Conservation (phyloP, 371 early-diverging fungal genomes). For the Lichtheimia corymbifera region DNA sequence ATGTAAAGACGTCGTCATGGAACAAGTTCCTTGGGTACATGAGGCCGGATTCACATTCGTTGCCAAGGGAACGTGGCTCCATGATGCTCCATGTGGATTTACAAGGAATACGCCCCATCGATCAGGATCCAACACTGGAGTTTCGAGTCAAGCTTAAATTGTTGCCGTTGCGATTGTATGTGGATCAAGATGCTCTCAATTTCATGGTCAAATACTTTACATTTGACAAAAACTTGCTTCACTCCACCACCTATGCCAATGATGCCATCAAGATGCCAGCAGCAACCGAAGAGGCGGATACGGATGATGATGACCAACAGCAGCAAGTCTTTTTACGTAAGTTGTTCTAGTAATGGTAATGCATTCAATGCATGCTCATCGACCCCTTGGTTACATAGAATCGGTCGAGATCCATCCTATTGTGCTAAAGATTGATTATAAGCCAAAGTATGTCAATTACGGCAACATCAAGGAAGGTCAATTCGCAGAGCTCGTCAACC, state of each 20-base stretch:
- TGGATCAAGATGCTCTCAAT: conserved; percentile 93
- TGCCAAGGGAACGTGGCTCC: conserved; percentile 63
- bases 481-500: conserved; percentile 87
- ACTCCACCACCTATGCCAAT: conserved; percentile 32
- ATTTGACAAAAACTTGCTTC: conserved; percentile 39
- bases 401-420: conserved; percentile 75
- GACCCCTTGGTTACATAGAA: conserved; percentile 34
- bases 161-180: conserved; percentile 82
- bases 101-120: conserved; percentile 62
- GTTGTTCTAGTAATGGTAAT: conserved; percentile 11
- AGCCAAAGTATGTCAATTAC: conserved; percentile 89
- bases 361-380: background rate
- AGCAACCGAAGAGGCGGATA: background rate
- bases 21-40: conserved; percentile 73
- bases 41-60: conserved; percentile 52
- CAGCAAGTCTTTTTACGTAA: conserved; percentile 65
- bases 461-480: conserved; percentile 73
- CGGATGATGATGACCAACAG: background rate
- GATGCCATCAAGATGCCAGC: conserved; percentile 12
- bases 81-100: conserved; percentile 71
- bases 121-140: conserved; percentile 57
- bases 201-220: conserved; percentile 84
- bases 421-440: conserved; percentile 91
- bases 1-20: conserved; percentile 76
- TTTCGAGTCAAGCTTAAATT: conserved; percentile 64